Base-by-base conservation (phyloP, 2,329 filamentous ascomycete genomes). In the Diplocarpon mali region DNA sequence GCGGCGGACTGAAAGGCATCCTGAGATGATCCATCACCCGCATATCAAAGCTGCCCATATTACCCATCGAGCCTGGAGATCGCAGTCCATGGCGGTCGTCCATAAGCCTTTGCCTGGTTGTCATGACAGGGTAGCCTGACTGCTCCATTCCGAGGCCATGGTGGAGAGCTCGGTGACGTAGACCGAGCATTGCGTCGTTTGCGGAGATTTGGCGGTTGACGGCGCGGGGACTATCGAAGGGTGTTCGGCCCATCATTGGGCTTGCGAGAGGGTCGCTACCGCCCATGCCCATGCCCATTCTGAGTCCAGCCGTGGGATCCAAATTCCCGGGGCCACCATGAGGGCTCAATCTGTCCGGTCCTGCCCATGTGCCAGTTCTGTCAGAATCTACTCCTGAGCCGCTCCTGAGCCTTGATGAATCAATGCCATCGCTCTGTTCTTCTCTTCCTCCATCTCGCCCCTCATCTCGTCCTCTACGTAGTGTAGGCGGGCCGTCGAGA, bases 21-120 rank as follows among this genome's bases (percentile, higher is more conserved):
- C 48, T 41, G 5, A 35, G 39, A 10, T 48, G 44, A 39, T 49
- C 49, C 40, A 50, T 46, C 2, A 35, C 43, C 13, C 42, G 32
- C 13, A 40, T 39, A 14, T 52, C 44, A 14, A 47, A 48, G 14
- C 38, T 43, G n/a, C 28, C 37, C 10, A 44, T 41, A 11, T 30
- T 13, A 28, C 39, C 13, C 5, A 28, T 14, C 30, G n/a, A 32
- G n/a, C 30, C 30, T 5, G 30, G 30, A 32, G 9, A 14, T 32
- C n/a, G 30, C 11, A 9, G 20, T 24, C 20, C 20, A 10, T 32
- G 30, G n/a, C 9, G 30, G n/a, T 14, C 30, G 30, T 9, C 32
- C 31, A 35, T 36, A 4, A 42, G n/a, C 7, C 32, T 32, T 35
- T 28, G 40, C 17, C 32, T 42, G 5, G 14, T 17, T 17, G n/a